These are phyloP conservation scores for Parachlorella kessleri DNA, from an alignment of 139 green algal species.

Conservation along the genomic window DNA sequence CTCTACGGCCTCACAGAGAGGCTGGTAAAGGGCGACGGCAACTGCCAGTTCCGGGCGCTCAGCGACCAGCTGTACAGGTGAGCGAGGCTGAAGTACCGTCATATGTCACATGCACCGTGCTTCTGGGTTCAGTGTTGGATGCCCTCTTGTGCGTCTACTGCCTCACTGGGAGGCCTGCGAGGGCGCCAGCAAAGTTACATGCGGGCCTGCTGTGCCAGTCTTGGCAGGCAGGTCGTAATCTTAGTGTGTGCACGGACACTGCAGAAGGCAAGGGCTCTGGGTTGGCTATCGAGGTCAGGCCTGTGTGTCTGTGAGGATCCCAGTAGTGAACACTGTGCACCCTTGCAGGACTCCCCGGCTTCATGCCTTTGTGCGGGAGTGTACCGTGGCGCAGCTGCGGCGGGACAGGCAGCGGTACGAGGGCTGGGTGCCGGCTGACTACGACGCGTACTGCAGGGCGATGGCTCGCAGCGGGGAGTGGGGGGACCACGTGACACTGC, in stretches of 20 bases:
- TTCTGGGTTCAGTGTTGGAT: too few species aligned
- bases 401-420: slow-evolving; percentile 52
- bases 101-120: too few species aligned
- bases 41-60: slow-evolving; percentile 84
- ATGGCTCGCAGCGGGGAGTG: slow-evolving; percentile 59
- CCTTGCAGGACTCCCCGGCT: slow-evolving; percentile 32
- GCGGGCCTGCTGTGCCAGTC: too few species aligned
- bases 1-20: slow-evolving; percentile 66
- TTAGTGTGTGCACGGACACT: too few species aligned
- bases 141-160: too few species aligned
- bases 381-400: slow-evolving; percentile 62
- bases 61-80: slow-evolving; percentile 81
- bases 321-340: background rate
- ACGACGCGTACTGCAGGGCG: slow-evolving; percentile 53
- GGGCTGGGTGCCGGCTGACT: slow-evolving; percentile 56
- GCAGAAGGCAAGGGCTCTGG: too few species aligned
- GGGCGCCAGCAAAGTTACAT: too few species aligned
- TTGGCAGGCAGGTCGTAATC: too few species aligned
- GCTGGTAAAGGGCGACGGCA: slow-evolving; percentile 71
- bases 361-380: slow-evolving; percentile 62
- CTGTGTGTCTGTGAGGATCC: background rate
- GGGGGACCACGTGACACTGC: slow-evolving; percentile 87
- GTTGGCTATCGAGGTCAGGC: too few species aligned
- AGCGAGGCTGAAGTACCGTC: too few species aligned
- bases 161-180: too few species aligned